Evolutionary conservation across 352 stramenopile genomes (phyloP).

Genomic region (Phytopythium aichiense): DNA sequence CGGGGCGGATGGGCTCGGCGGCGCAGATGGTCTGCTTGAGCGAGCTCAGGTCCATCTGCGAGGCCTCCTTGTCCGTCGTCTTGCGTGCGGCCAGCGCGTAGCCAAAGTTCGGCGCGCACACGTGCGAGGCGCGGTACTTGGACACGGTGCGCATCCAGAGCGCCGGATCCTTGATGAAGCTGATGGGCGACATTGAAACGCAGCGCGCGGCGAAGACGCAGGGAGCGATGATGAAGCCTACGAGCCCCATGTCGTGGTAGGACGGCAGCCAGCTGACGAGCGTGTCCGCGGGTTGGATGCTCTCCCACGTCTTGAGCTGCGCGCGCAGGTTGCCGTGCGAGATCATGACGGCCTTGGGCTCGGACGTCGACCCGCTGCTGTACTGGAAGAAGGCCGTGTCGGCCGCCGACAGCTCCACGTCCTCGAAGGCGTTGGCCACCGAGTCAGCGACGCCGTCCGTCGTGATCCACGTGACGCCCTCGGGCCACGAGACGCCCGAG

Average conservation of each 20-base stretch:
- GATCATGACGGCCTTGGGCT: slow-evolving; percentile 83
- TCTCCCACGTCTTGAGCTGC: slow-evolving; percentile 76
- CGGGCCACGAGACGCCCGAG: slow-evolving; percentile 51
- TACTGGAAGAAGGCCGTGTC: slow-evolving; percentile 87
- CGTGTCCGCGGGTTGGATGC: slow-evolving; percentile 51
- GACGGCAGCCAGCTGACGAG: slow-evolving; percentile 77
- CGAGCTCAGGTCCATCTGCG: slow-evolving; percentile 52
- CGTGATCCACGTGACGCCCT: slow-evolving; percentile 66
- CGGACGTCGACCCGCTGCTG: slow-evolving; percentile 73
- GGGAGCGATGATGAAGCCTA: slow-evolving; percentile 78
- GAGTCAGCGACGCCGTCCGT: slow-evolving; percentile 61
- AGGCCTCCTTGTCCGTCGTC: slow-evolving; percentile 57
- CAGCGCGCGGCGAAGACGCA: slow-evolving; percentile 52
- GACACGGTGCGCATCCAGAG: slow-evolving; percentile 75
- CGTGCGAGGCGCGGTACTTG: slow-evolving; percentile 75
- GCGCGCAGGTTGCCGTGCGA: slow-evolving; percentile 71
- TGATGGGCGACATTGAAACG: slow-evolving; percentile 81
- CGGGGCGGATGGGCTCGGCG: slow-evolving; percentile 72
- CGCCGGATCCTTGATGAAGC: slow-evolving; percentile 82
- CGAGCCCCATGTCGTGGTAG: slow-evolving; percentile 84
- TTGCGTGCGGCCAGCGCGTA: slow-evolving; percentile 74
- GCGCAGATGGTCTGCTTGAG: slow-evolving; percentile 79
- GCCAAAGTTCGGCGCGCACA: slow-evolving; percentile 79
- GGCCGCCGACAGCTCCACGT: slow-evolving; percentile 31
- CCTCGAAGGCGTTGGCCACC: slow-evolving; percentile 43